Evolutionary conservation across 108 stramenopile genomes (phyloP).

Genomic region (Nitzschia inconspicua): DNA sequence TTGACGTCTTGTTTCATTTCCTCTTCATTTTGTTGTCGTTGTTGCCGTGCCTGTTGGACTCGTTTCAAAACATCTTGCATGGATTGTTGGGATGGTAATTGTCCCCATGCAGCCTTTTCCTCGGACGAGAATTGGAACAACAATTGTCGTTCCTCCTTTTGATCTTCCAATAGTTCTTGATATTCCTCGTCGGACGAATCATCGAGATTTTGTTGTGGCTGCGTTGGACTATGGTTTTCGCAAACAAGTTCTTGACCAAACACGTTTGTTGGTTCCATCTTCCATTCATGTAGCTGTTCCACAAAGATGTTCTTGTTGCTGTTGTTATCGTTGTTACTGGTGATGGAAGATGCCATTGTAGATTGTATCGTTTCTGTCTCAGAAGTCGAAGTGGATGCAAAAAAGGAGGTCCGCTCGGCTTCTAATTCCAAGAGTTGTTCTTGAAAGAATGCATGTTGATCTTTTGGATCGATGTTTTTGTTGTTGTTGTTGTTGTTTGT

Average conservation of each 20-base stretch:
- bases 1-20: too few relatives aligned
- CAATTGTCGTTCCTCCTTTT: conserved; percentile 56
- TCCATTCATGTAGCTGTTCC: conserved; percentile 9
- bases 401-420: conserved; percentile 16
- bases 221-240: too few relatives aligned
- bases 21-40: not conserved
- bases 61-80: conserved; percentile 19
- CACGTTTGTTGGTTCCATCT: not conserved
- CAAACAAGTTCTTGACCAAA: not conserved
- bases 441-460: conserved; percentile 36
- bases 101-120: conserved; percentile 61
- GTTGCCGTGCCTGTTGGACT: conserved; percentile 8
- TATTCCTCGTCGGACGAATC: too few relatives aligned
- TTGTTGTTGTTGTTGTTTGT: not conserved
- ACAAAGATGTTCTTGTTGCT: conserved; percentile 2
- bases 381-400: not conserved
- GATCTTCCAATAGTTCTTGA: too few relatives aligned
- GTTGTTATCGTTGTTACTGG: not conserved
- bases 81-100: conserved; percentile 20
- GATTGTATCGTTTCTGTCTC: not conserved
- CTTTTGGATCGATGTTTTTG: not conserved
- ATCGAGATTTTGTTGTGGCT: too few relatives aligned
- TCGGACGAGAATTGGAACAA: conserved; percentile 61
- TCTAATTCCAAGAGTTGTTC: conserved; percentile 30
- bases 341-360: not conserved